Conservation (phyloP, 331 rosid genomes). For the Spiraea crenata region DNA sequence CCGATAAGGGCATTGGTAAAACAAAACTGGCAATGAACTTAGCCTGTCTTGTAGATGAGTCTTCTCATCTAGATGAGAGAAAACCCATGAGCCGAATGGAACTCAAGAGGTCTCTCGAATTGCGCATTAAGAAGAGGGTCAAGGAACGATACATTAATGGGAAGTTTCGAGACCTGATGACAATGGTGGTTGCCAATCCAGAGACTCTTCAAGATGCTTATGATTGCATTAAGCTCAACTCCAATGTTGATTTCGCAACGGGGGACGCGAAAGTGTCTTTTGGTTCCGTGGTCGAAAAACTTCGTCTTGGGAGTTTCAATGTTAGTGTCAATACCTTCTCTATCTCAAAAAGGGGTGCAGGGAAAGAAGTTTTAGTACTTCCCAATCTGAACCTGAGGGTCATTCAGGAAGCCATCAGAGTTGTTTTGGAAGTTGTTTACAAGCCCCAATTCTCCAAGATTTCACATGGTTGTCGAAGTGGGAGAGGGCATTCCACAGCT, state of each 20-base stretch:
- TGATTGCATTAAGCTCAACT: conserved; percentile 53
- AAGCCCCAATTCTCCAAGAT: conserved; percentile 75
- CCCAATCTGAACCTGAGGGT: conserved; percentile 72
- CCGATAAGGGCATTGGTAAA: conserved; percentile 20
- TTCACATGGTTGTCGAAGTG: conserved; percentile 86
- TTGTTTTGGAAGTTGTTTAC: conserved; percentile 74
- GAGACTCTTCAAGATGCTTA: conserved; percentile 68
- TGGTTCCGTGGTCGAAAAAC: conserved; percentile 51
- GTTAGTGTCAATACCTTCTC: conserved; percentile 50
- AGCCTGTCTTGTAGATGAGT: conserved; percentile 53
- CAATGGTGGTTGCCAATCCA: conserved; percentile 54
- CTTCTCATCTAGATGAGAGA: conserved; percentile 23
- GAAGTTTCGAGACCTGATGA: conserved; percentile 53
- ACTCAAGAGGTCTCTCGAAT: conserved; percentile 54
- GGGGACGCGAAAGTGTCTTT: conserved; percentile 24
- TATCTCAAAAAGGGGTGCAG: conserved; percentile 52
- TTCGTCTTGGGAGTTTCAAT: conserved; percentile 48
- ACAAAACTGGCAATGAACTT: conserved; percentile 48
- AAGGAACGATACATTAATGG: conserved; percentile 55
- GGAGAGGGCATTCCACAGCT: conserved; percentile 61
- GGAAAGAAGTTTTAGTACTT: conserved; percentile 57
- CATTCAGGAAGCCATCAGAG: conserved; percentile 80
- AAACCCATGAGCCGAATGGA: conserved; percentile 53
- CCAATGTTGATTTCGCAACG: conserved; percentile 40
- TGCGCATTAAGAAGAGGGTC: conserved; percentile 61